Conservation (phyloP, 1,284 basidiomycete species). For the Xerocomus cyaneibrunnescens region DNA sequence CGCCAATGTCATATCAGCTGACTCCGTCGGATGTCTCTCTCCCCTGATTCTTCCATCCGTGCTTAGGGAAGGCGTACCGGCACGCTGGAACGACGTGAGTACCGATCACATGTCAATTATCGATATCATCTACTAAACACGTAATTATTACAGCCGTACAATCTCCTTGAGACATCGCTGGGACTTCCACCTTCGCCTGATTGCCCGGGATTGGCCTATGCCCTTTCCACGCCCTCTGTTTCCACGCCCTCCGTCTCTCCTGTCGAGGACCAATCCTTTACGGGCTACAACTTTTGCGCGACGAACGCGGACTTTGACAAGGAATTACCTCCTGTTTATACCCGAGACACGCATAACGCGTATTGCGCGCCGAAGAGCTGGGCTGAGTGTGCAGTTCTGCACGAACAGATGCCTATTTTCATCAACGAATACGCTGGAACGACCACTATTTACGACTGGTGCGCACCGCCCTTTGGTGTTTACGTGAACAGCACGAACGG, state of each 20-base stretch:
- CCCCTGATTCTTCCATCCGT: slow-evolving; percentile 34
- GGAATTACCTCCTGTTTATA: slow-evolving; percentile 14
- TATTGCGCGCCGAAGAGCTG: slow-evolving; percentile 29
- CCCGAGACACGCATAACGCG: slow-evolving; percentile 16
- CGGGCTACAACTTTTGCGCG: slow-evolving; percentile 18
- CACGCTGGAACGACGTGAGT: slow-evolving; percentile 39
- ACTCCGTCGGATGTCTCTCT: slow-evolving; percentile 29
- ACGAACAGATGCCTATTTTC: slow-evolving; percentile 31
- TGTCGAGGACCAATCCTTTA: slow-evolving; percentile 25
- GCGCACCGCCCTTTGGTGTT: slow-evolving; percentile 13
- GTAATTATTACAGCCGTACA: slow-evolving; percentile 33
- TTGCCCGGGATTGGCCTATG: slow-evolving; percentile 26
- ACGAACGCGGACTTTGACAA: slow-evolving; percentile 19
- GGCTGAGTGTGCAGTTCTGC: slow-evolving; percentile 23
- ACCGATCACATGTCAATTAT: slow-evolving; percentile 14
- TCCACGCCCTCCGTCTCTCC: slow-evolving; percentile 30
- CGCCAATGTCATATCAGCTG: slow-evolving; percentile 17
- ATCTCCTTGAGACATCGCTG: slow-evolving; percentile 35
- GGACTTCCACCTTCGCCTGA: slow-evolving; percentile 31
- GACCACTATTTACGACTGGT: slow-evolving; percentile 26
- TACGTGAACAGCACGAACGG: slow-evolving; percentile 6
- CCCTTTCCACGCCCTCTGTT: slow-evolving; percentile 20
- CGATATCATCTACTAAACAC: slow-evolving; percentile 14
- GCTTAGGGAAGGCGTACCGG: slow-evolving; percentile 31
- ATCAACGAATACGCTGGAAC: slow-evolving; percentile 29